Base-by-base conservation (phyloP, 106 monocot genomes). In the Posidonia australis region DNA sequence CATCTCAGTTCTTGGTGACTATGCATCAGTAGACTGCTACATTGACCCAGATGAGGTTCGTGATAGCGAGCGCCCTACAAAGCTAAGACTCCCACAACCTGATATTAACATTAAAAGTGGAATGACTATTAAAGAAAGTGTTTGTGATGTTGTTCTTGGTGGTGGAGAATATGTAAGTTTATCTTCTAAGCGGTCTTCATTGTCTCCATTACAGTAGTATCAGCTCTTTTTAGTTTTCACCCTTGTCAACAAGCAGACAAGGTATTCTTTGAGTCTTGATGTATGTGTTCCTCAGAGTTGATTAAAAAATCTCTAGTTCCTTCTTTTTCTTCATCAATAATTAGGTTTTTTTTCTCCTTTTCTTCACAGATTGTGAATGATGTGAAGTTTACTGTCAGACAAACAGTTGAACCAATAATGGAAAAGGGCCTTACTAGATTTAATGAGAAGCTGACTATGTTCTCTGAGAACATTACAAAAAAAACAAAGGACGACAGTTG, bases 31-130 rank as follows among this genome's bases (percentile, higher is more conserved):
- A 22, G 84, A 86, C 42, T 79, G 88, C 55, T 78, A 80, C 46
- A 52, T 90, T 62, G 94, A 90, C 74, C 86, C 84, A n/a, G 94
- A 96, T 25, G 94, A 96, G 56, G 82, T 96, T 46, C 86, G 84
- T 69, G 94, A 96, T 54, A 96, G 86, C 72, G 86, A 87, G 36
- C 74, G 86, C 46, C 86, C 94, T 7, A 82, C 86, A 21, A 96
- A 96, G 72, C 68, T 87, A 22, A 86, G 80, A 64, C 79, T 94
- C 70, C 93, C 89, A 27, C 89, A 84, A 63, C 78, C 75, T 55
- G 64, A 76, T 74, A 60, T 54, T 69, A 73, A 72, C 70, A 46
- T 27, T 65, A 90, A 64, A 48, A 74, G 73, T 64, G 75, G 67
- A 27, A 94, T 72, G 52, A 77, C 75, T 18, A 83, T 94, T 26